Evolutionary conservation across 2,329 filamentous ascomycete genomes (phyloP).

Genomic region (Stemphylium vesicarium): DNA sequence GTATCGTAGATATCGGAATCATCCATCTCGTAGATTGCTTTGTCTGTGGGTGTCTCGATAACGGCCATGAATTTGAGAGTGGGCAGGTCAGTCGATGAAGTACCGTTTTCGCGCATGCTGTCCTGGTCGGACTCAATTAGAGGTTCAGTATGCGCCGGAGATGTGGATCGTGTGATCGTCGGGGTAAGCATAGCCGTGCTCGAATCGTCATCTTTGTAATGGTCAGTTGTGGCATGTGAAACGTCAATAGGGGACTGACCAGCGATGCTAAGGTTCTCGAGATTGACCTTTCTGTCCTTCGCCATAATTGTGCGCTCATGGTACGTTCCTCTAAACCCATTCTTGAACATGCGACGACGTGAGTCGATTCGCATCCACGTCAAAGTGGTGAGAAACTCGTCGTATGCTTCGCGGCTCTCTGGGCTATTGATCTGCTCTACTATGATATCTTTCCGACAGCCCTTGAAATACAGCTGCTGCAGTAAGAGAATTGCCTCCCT

Average conservation of each 20-base stretch:
- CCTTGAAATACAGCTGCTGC: no score
- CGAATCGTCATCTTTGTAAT: background rate
- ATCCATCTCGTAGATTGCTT: background rate
- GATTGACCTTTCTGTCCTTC: accelerated
- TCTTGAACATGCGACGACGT: background rate
- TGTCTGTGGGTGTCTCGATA: background rate
- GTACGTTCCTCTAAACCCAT: background rate
- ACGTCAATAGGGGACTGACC: background rate
- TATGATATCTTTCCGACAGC: no score
- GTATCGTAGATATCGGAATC: no score
- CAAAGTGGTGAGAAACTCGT: background rate
- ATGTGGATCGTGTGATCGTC: background rate
- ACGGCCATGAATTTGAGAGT: background rate
- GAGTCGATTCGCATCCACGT: background rate
- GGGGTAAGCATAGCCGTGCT: background rate
- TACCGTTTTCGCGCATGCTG: background rate
- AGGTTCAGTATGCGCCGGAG: background rate
- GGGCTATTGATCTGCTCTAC: no score
- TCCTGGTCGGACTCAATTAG: background rate
- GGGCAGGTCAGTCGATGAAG: background rate
- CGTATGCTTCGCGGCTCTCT: no score
- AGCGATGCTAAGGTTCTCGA: background rate
- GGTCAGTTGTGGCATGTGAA: background rate
- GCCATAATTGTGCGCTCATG: background rate
- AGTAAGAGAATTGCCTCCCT: no score